These are phyloP conservation scores for Helenozyma baotianmanensis DNA, from an alignment of 805 yeast species.

Conservation along the genomic window DNA sequence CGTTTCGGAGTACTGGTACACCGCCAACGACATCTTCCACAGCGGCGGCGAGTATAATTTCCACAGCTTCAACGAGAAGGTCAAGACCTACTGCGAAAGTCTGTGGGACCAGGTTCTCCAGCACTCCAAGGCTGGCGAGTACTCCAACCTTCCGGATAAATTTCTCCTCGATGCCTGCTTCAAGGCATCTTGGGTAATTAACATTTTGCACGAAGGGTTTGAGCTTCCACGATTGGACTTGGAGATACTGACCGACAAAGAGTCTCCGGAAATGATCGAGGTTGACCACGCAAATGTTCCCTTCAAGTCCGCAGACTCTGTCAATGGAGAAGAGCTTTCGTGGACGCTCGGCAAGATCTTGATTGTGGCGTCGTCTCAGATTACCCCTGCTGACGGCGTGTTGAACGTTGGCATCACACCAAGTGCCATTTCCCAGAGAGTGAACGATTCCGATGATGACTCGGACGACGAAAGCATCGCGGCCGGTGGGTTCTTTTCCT, in stretches of 20 bases:
- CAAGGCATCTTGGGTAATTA: conserved; percentile 92
- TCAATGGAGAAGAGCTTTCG: conserved; percentile 81
- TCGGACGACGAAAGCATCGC: conserved; percentile 14
- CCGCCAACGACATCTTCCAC: conserved; percentile 85
- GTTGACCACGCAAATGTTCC: conserved; percentile 43
- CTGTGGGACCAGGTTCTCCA: conserved; percentile 59
- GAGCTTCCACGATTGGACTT: conserved; percentile 70
- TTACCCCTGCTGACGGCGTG: conserved; percentile 20
- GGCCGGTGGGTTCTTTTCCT: not conserved
- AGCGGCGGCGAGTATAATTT: conserved; percentile 88
- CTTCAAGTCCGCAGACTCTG: conserved; percentile 75
- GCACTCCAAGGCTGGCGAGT: conserved; percentile 51
- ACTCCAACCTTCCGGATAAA: conserved; percentile 48
- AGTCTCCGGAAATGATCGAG: conserved; percentile 14
- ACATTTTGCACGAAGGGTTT: conserved; percentile 88
- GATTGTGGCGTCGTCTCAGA: conserved; percentile 72
- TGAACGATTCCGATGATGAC: conserved; percentile 12
- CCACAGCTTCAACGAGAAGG: conserved; percentile 58
- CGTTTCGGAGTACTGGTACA: conserved; percentile 95
- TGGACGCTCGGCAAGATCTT: conserved; percentile 94
- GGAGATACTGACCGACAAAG: conserved; percentile 29
- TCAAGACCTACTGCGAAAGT: conserved; percentile 68
- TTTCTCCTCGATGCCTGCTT: conserved; percentile 77
- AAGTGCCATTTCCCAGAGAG: conserved; percentile 30
- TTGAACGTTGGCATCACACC: conserved; percentile 37